phyloP scores from a whole-genome alignment of 305 asterid species.

The Fraxinus albicans region DNA sequence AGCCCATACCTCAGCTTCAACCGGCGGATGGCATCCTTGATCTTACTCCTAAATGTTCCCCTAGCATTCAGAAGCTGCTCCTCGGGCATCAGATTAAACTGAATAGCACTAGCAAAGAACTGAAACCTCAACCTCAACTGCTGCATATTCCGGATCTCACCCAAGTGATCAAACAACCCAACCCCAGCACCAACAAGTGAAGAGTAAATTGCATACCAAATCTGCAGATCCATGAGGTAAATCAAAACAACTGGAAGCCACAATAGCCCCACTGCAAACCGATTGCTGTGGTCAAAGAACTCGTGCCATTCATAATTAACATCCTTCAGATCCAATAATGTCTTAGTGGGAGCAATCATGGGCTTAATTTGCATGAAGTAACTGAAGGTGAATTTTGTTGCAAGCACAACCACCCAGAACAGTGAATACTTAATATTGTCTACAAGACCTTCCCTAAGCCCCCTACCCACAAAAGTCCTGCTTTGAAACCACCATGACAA shows the following conservation, averaged over 20 bases:
- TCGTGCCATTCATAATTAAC: conserved; percentile 47
- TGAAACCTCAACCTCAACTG: conserved; percentile 52
- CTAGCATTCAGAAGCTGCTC: conserved; percentile 44
- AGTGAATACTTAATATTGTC: conserved; percentile 46
- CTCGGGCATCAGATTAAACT: conserved; percentile 56
- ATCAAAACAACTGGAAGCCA: conserved; percentile 54
- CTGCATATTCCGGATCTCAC: conserved; percentile 54
- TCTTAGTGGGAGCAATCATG: conserved; percentile 46
- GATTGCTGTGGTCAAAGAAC: conserved; percentile 42
- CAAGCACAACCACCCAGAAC: conserved; percentile 50
- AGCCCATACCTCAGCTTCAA: conserved; percentile 52
- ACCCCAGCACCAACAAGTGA: conserved; percentile 45
- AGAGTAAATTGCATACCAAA: conserved; percentile 54
- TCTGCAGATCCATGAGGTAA: conserved; percentile 55
- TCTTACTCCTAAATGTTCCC: conserved; percentile 41
- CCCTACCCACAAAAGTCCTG: conserved; percentile 52
- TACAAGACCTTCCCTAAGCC: conserved; percentile 52
- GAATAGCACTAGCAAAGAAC: conserved; percentile 53
- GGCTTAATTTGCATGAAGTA: conserved; percentile 55
- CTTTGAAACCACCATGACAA: conserved; percentile 60
- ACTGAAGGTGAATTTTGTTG: conserved; percentile 47
- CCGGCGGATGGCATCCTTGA: conserved; percentile 43
- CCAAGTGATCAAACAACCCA: conserved; percentile 36
- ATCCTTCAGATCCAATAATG: conserved; percentile 30
- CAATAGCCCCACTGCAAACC: conserved; percentile 40